These are phyloP conservation scores for Scheffersomyces segobiensis DNA, from an alignment of 1,139 yeast species.

Conservation along the genomic window DNA sequence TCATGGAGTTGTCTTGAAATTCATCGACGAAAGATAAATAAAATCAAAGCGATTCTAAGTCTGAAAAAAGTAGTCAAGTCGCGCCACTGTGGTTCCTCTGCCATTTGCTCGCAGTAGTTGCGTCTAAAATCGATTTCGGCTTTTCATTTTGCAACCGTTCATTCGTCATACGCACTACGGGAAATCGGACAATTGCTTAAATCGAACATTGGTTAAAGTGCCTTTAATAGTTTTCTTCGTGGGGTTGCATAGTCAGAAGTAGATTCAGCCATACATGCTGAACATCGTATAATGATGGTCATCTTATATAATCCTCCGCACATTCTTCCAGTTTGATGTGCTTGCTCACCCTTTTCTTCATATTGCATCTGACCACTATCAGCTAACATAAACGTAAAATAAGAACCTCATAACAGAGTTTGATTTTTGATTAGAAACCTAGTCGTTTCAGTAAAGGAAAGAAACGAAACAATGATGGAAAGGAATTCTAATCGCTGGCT, in stretches of 20 bases:
- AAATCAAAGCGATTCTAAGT: neutral
- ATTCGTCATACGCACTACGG: neutral
- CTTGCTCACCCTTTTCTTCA: neutral
- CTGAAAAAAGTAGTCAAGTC: neutral
- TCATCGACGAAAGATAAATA: neutral
- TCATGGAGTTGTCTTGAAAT: neutral
- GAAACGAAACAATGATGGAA: conserved; percentile 8
- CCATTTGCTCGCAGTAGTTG: neutral
- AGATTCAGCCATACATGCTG: too few relatives aligned
- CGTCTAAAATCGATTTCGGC: neutral
- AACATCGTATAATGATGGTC: too few relatives aligned
- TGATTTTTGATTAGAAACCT: conserved; percentile 15
- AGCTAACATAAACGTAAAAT: neutral
- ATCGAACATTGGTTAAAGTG: too few relatives aligned
- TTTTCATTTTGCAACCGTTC: neutral
- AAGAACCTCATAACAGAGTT: conserved; percentile 14
- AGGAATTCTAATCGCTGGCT: conserved; percentile 5
- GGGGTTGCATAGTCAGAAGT: too few relatives aligned
- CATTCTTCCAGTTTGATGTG: neutral
- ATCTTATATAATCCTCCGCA: neutral
- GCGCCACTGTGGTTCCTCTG: neutral
- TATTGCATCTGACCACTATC: neutral
- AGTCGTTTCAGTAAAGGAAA: conserved; percentile 10
- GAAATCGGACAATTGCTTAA: too few relatives aligned
- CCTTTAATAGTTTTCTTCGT: too few relatives aligned